Conservation (phyloP, 495 filamentous ascomycete species). For the Friedmanniomyces simplex region DNA sequence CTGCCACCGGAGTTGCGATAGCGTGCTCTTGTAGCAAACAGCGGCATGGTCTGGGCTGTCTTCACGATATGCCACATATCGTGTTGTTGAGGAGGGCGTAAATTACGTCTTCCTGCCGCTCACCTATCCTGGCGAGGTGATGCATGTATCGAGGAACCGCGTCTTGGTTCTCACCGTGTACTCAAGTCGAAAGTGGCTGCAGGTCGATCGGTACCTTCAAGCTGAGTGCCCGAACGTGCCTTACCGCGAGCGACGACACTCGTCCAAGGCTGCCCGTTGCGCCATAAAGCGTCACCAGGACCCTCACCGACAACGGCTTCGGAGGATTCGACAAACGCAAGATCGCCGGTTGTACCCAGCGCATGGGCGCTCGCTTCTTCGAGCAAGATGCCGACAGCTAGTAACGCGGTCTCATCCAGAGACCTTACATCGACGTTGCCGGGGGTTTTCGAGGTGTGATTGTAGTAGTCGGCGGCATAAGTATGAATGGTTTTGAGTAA, state of each 20-base stretch:
- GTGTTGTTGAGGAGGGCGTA: too few species aligned
- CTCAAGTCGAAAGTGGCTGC: neutral
- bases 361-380: constrained; percentile 60
- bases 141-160: too few species aligned
- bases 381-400: constrained; percentile 70
- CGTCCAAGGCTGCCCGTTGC: neutral
- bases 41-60: too few species aligned
- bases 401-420: constrained; percentile 76
- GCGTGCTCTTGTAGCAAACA: too few species aligned
- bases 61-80: too few species aligned
- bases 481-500: constrained; percentile 65
- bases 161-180: too few species aligned
- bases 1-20: too few species aligned
- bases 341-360: constrained; percentile 60
- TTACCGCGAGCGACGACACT: neutral
- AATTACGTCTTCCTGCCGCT: too few species aligned
- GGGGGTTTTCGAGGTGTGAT: constrained; percentile 22
- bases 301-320: neutral
- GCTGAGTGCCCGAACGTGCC: neutral
- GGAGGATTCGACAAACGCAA: constrained; percentile 55
- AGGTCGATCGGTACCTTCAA: neutral
- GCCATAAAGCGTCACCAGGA: neutral
- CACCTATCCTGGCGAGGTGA: too few species aligned
- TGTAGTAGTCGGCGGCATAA: constrained; percentile 66
- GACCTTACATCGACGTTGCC: constrained; percentile 45